phyloP scores from a whole-genome alignment of 495 filamentous ascomycete species.

The Neurospora sp. region DNA sequence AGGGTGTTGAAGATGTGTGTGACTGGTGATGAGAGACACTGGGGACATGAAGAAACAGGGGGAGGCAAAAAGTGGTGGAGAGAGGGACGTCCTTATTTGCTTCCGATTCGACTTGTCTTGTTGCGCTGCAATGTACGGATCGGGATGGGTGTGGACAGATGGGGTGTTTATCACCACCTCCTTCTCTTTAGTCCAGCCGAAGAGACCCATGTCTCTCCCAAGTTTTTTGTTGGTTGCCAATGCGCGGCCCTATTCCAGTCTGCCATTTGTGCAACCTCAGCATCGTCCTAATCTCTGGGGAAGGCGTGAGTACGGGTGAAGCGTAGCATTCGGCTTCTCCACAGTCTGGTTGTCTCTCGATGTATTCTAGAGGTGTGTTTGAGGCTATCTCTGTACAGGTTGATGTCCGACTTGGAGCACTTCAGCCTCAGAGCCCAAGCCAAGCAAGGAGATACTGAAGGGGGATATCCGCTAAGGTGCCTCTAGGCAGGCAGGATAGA shows the following conservation, averaged over 20 bases:
- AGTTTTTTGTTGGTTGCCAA: neutral
- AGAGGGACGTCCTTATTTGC: neutral
- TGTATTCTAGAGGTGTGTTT: neutral
- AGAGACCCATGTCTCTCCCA: neutral
- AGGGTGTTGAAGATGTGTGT: neutral
- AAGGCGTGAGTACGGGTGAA: neutral
- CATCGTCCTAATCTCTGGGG: neutral
- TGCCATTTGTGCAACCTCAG: neutral
- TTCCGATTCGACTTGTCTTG: neutral
- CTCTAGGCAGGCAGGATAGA: neutral
- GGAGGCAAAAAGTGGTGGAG: neutral
- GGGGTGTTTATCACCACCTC: constrained; percentile 4
- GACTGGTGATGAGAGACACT: neutral
- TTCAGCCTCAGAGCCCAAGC: neutral
- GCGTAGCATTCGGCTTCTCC: constrained; percentile 9
- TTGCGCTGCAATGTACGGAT: neutral
- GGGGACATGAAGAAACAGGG: neutral
- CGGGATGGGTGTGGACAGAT: neutral
- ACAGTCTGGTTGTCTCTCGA: neutral
- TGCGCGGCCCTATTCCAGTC: neutral
- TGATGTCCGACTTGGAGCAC: neutral
- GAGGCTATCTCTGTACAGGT: neutral
- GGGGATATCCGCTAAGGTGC: neutral
- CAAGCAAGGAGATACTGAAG: neutral
- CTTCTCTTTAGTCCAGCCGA: constrained; percentile 13